Evolutionary conservation across 768 basidiomycete species (phyloP).

Genomic region (Mycena maculata): DNA sequence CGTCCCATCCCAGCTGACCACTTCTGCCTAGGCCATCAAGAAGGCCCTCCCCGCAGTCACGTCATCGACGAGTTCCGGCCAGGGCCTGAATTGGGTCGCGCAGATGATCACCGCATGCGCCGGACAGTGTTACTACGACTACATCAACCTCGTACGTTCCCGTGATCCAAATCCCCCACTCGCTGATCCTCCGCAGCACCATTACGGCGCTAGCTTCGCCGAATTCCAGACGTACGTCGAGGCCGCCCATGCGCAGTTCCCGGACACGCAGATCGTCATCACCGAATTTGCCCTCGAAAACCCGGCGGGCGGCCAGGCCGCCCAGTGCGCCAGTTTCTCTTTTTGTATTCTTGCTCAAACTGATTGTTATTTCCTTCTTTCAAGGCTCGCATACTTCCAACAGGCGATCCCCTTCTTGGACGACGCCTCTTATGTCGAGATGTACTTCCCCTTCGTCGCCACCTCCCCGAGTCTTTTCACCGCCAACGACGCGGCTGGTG

Average conservation of each 20-base stretch:
- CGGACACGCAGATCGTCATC: conserved; percentile 41
- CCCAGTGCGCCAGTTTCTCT: not conserved
- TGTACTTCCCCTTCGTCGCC: conserved; percentile 53
- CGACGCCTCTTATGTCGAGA: conserved; percentile 40
- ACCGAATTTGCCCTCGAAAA: conserved; percentile 48
- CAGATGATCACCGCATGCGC: conserved; percentile 47
- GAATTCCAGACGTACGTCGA: conserved; percentile 44
- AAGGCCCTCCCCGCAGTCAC: conserved; percentile 51
- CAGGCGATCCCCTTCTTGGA: conserved; percentile 50
- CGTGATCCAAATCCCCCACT: not conserved
- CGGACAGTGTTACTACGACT: conserved; percentile 46
- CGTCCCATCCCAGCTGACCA: not conserved
- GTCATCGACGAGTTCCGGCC: conserved; percentile 43
- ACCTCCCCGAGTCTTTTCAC: conserved; percentile 41
- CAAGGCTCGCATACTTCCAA: conserved; percentile 46
- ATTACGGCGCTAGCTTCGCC: conserved; percentile 36
- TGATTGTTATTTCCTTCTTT: not conserved
- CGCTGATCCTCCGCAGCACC: not conserved
- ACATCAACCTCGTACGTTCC: conserved; percentile 44
- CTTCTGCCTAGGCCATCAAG: conserved; percentile 44
- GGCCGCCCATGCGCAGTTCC: conserved; percentile 42
- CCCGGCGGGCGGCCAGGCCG: conserved; percentile 42
- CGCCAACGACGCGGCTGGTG: conserved; percentile 34
- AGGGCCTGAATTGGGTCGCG: conserved; percentile 49
- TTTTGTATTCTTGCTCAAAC: not conserved